Evolutionary conservation across 2,329 filamentous ascomycete species (phyloP).

Genomic region (Stemphylium lycopersici): DNA sequence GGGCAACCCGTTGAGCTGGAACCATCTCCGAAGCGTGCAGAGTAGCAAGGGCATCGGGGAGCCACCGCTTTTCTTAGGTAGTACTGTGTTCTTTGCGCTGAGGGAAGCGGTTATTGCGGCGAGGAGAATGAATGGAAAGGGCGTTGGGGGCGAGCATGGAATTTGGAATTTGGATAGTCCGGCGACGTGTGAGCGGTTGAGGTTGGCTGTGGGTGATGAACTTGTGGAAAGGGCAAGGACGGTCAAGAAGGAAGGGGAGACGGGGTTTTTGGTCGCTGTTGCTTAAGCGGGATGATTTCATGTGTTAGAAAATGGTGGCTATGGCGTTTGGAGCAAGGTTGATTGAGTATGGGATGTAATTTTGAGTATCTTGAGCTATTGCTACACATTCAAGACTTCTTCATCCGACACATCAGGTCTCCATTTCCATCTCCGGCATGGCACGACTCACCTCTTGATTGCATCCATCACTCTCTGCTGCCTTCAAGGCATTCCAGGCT

Average conservation of each 20-base stretch:
- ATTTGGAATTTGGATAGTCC: slow-evolving; percentile 71
- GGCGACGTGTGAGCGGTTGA: slow-evolving; percentile 80
- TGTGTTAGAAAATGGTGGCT: background rate
- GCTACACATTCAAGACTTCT: too few relatives aligned
- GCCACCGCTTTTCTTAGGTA: slow-evolving; percentile 77
- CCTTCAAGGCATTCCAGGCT: too few relatives aligned
- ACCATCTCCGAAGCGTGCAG: slow-evolving; percentile 83
- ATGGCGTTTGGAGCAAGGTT: background rate
- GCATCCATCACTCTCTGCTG: too few relatives aligned
- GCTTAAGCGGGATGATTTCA: slow-evolving; percentile 14
- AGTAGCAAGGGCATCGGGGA: slow-evolving; percentile 78
- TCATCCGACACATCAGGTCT: too few relatives aligned
- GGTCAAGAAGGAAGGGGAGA: slow-evolving; percentile 71
- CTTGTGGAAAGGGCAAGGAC: slow-evolving; percentile 76
- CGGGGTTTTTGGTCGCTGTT: slow-evolving; percentile 37
- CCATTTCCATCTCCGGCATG: background rate
- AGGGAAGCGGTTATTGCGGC: slow-evolving; percentile 79
- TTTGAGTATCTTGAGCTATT: too few relatives aligned
- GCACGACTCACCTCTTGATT: too few relatives aligned
- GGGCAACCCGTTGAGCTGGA: slow-evolving; percentile 68
- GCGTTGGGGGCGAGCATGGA: slow-evolving; percentile 56
- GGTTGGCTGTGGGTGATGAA: slow-evolving; percentile 77
- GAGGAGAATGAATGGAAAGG: slow-evolving; percentile 56
- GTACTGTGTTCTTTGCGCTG: slow-evolving; percentile 83
- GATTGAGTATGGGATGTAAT: too few relatives aligned